Conservation (phyloP, 2,329 filamentous ascomycete genomes). For the Dothiorella sarmentorum region DNA sequence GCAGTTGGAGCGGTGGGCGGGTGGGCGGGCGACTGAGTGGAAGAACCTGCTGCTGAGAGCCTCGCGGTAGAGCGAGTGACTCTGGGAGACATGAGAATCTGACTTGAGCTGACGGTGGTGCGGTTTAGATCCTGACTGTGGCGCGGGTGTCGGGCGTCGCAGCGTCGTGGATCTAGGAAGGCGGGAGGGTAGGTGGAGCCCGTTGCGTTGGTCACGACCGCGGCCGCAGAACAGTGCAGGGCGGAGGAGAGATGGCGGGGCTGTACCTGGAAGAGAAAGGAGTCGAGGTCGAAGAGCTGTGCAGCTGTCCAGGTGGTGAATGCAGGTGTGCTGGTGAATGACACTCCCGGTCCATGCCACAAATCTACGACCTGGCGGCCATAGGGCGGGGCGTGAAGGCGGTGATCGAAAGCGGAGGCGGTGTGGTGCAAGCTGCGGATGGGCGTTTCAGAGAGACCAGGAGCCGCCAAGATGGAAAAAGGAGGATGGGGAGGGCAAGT, state of each 20-base stretch:
- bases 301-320: slow-evolving; percentile 18
- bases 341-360: slow-evolving; percentile 30
- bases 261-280: slow-evolving; percentile 28
- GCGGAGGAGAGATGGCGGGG: slow-evolving; percentile 18
- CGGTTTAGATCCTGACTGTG: slow-evolving; percentile 31
- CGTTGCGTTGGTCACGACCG: slow-evolving; percentile 12
- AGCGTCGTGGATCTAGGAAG: slow-evolving; percentile 30
- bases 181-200: slow-evolving; percentile 22
- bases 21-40: slow-evolving; percentile 43
- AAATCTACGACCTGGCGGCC: slow-evolving; percentile 29
- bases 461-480: slow-evolving; percentile 10
- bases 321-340: slow-evolving; percentile 17
- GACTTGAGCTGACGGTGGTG: slow-evolving; percentile 27
- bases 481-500: slow-evolving; percentile 13
- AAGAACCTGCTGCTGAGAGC: slow-evolving; percentile 71
- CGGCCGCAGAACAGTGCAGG: slow-evolving; percentile 10
- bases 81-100: slow-evolving; percentile 89
- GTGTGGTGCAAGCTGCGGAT: slow-evolving; percentile 2
- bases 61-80: slow-evolving; percentile 92
- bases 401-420: slow-evolving; percentile 19
- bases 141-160: slow-evolving; percentile 28
- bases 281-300: slow-evolving; percentile 22
- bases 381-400: slow-evolving; percentile 38
- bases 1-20: slow-evolving; percentile 39
- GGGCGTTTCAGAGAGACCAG: not conserved